Base-by-base conservation (phyloP, 352 stramenopile species). In the Thraustotheca clavata region DNA sequence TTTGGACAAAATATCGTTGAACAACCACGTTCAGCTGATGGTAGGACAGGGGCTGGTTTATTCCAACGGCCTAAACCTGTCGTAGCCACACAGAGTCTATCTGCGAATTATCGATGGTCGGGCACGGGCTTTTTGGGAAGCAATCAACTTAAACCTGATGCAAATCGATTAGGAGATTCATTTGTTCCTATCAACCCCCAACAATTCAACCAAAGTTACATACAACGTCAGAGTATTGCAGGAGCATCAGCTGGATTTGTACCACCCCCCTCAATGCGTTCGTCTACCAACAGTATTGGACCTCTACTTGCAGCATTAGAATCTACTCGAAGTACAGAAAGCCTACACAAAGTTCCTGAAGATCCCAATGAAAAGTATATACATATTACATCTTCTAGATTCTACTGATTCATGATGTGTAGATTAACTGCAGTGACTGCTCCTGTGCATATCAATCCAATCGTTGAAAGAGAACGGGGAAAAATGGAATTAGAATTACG, bases 401-500 rank as follows among this genome's bases (percentile, higher is more conserved):
- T 18, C 5, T 29, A 40, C 22, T 32, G 6, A 41, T 16, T 31
- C 20, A 27, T 55, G 38, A 46, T 16, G 11, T 20, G 24, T 54
- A 65, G 57, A 22, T 38, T 89, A 72, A 80, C 80, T 76, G 68
- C 76, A 14, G 69, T 86, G 60, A 88, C 81, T n/a, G 71, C 76
- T 31, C 78, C 82, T 0, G 77, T 82, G 39, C 61, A 86, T 18
- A 88, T 89, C 68, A 79, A 77, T 20, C 82, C 80, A 0, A 78
- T 88, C 57, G 49, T 89, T 27, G 83, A 92, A 41, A 73, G 83
- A 57, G 80, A 92, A 62, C 79, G 83, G 22, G 83, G 77, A 24
- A 83, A 80, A 35, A 92, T 92, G 83, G 83, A 92, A 49, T 72
- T 83, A 18, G 74, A 85, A 55, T 71, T 92, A 18, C 60, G 84